These are phyloP conservation scores for Debaryomycetaceae sp. DNA, from an alignment of 1,139 yeast genomes.

Conservation along the genomic window DNA sequence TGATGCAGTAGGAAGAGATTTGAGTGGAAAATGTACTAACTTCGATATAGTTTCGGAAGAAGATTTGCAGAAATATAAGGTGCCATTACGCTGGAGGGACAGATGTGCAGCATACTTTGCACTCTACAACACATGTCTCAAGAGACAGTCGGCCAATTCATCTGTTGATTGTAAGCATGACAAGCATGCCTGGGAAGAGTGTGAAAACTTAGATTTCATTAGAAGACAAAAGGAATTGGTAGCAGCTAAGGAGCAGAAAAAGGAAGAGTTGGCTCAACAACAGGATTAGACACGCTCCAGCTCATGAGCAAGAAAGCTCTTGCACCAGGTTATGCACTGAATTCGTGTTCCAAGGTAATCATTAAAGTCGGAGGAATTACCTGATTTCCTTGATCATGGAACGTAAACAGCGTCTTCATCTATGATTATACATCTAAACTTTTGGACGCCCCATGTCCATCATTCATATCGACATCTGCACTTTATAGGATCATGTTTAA, in stretches of 20 bases:
- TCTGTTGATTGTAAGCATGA: constrained; percentile 67
- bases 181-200: constrained; percentile 82
- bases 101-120: constrained; percentile 81
- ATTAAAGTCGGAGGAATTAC: too few species aligned
- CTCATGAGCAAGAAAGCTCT: background rate
- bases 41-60: constrained; percentile 61
- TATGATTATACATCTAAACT: too few species aligned
- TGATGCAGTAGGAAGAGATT: background rate
- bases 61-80: constrained; percentile 77
- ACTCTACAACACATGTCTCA: constrained; percentile 45
- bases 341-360: too few species aligned
- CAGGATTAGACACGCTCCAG: background rate
- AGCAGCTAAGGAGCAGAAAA: constrained; percentile 45
- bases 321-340: background rate
- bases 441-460: too few species aligned
- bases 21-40: constrained; percentile 11
- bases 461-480: too few species aligned
- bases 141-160: constrained; percentile 45
- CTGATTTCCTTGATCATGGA: too few species aligned
- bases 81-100: constrained; percentile 81
- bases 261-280: constrained; percentile 14
- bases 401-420: too few species aligned
- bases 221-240: constrained; percentile 76
- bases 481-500: too few species aligned
- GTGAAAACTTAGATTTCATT: constrained; percentile 79